A percentile compares a stretch with the other conserved stretches of the same genome.
phyloP scores from a whole-genome alignment of 2,329 filamentous ascomycete species.

The Incumbomyces delicatus region DNA sequence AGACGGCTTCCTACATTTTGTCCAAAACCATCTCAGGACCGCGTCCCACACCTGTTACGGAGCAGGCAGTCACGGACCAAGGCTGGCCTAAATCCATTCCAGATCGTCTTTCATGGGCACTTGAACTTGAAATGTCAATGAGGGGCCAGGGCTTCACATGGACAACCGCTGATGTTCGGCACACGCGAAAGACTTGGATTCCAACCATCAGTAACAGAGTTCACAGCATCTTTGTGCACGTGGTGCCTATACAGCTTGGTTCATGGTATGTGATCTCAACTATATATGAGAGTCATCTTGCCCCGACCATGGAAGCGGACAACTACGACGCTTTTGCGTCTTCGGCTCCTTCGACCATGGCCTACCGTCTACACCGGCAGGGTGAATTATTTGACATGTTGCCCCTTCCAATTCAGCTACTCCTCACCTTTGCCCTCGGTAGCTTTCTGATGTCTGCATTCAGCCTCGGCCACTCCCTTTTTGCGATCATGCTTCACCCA shows the following conservation, averaged over 20 bases:
- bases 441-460: conserved; percentile 37
- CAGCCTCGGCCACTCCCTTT: conserved; percentile 32
- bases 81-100: conserved; percentile 30
- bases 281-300: conserved; percentile 23
- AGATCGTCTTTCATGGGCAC: conserved; percentile 35
- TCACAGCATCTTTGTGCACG: conserved; percentile 32
- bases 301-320: conserved; percentile 12
- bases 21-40: conserved; percentile 20
- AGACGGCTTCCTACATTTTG: conserved; percentile 7
- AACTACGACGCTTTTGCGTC: conserved; percentile 10
- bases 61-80: conserved; percentile 30
- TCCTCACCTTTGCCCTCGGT: conserved; percentile 32
- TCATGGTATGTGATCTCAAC: conserved; percentile 28
- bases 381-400: conserved; percentile 27
- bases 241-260: conserved; percentile 27
- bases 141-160: conserved; percentile 37
- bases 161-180: conserved; percentile 36
- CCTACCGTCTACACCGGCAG: not conserved
- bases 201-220: conserved; percentile 31
- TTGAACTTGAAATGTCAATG: conserved; percentile 37
- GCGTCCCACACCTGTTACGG: conserved; percentile 25
- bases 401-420: conserved; percentile 25
- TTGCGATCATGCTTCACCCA: conserved; percentile 31
- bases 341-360: not conserved
- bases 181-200: conserved; percentile 35